Base-by-base conservation (phyloP, 306 rosid species). In the Carpinus viminea region DNA sequence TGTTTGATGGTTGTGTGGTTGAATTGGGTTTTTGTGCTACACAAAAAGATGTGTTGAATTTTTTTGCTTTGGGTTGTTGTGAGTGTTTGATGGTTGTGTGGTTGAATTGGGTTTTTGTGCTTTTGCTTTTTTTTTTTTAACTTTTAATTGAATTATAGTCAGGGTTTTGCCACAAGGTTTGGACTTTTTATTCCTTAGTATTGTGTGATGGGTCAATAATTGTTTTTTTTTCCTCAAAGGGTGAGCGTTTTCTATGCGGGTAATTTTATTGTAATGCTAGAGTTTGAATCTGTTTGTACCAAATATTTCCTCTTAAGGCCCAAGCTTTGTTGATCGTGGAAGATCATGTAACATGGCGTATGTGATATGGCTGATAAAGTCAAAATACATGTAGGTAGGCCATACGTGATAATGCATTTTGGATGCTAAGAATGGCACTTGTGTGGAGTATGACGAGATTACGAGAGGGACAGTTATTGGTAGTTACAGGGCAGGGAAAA, bases 61-160 rank as follows among this genome's bases (percentile, higher is more conserved):
- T 80, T 46, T 52, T 45, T 20, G 74, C 56, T 76, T 70, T 76
- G n/a, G 15, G 64, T 70, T 26, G 43, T 36, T 74, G 8, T 47
- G 26, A 4, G 76, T 4, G 61, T 74, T 43, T 50, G n/a, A 55
- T 24, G 11, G 43, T 36, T 59, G 54, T 74, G 60, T 34, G 65
- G n/a, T 5, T 24, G 20, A 73, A 65, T 66, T 8, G 5, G 60
- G 34, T 28, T 38, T 34, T 11, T 9, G 26, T 34, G 36, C 2
- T 73, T 26, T 36, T 31, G 8, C 8, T 31, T 54, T 47, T 70
- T 47, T 16, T 31, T 54, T 47, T 70, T 47, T 16, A 31, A 5
- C 66, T 75, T 47, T 53, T 65, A 21, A 46, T 53, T 62, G 48
- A 53, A 45, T 68, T 24, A 4, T 51, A 34, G 11, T 52, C 43